Percentiles rank a stretch among this genome's conserved stretches.
Conservation (phyloP, 345 rosid species). For the Salix caprea region DNA sequence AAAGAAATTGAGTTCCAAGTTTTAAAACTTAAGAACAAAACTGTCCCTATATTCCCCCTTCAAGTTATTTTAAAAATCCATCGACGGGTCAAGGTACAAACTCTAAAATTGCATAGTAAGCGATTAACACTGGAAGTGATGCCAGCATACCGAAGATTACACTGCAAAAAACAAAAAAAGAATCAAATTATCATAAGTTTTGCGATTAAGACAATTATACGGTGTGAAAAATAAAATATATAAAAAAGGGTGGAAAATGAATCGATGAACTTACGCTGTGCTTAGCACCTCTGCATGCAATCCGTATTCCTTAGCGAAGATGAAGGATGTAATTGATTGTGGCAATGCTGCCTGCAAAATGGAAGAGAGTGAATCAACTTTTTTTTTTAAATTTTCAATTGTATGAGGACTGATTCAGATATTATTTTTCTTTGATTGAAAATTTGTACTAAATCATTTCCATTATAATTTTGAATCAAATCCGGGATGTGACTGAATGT, state of each 20-base stretch:
- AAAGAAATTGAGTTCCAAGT: not conserved
- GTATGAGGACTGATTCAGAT: not conserved
- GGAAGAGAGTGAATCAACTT: not conserved
- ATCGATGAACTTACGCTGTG: conserved; percentile 58
- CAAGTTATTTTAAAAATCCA: not conserved
- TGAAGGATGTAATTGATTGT: conserved; percentile 67
- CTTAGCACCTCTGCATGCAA: conserved; percentile 74
- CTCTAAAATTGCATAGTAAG: conserved; percentile 45
- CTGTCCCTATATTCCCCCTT: too few relatives aligned
- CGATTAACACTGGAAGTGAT: conserved; percentile 59
- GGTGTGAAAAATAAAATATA: too few relatives aligned
- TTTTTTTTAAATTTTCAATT: too few relatives aligned
- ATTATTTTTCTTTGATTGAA: too few relatives aligned
- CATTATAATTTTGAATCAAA: too few relatives aligned
- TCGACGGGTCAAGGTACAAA: not conserved
- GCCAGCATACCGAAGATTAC: conserved; percentile 72
- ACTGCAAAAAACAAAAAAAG: conserved; percentile 30
- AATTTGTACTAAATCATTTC: too few relatives aligned
- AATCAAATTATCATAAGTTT: not conserved
- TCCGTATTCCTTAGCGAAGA: conserved; percentile 71
- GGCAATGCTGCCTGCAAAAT: conserved; percentile 67
- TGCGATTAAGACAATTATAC: not conserved
- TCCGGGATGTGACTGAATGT: not conserved
- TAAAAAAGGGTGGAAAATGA: not conserved
- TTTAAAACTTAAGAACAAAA: not conserved